These are phyloP conservation scores for Scopulariopsis brevicaulis DNA, from an alignment of 2,329 filamentous ascomycete genomes.

Conservation along the genomic window DNA sequence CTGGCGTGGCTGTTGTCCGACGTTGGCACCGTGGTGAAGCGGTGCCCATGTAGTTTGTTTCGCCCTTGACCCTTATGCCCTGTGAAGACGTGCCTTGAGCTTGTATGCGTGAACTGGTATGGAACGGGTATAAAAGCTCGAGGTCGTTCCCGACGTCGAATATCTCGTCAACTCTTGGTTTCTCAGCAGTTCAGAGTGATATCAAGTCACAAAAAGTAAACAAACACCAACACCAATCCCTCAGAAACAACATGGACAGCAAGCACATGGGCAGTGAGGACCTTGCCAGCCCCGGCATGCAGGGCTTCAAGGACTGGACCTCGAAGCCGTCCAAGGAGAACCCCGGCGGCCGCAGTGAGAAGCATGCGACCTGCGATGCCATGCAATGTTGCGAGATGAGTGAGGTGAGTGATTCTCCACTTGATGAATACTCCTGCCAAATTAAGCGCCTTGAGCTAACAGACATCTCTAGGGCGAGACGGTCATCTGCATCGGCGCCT, in stretches of 20 bases:
- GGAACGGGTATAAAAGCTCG: background rate
- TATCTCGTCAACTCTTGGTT: background rate
- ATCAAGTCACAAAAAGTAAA: background rate
- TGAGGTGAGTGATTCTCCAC: background rate
- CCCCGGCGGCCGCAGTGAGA: slow-evolving; percentile 30
- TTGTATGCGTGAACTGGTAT: background rate
- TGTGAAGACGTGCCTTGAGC: background rate
- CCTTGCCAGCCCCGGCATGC: background rate
- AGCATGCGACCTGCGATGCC: background rate
- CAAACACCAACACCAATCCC: background rate
- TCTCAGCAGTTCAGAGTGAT: background rate
- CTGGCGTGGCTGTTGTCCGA: too few relatives aligned
- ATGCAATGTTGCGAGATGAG: background rate
- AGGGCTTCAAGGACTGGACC: background rate
- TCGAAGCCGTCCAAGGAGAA: background rate
- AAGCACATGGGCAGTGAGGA: background rate
- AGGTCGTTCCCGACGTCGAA: background rate
- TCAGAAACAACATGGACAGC: background rate
- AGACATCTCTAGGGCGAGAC: background rate
- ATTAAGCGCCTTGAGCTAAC: background rate
- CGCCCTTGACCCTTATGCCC: too few relatives aligned
- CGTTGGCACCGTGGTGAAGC: too few relatives aligned
- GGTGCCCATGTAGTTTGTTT: too few relatives aligned
- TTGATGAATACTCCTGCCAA: too few relatives aligned
- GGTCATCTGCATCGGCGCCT: background rate